Evolutionary conservation across 1,139 yeast species (phyloP).

Genomic region (Spathaspora sp.): DNA sequence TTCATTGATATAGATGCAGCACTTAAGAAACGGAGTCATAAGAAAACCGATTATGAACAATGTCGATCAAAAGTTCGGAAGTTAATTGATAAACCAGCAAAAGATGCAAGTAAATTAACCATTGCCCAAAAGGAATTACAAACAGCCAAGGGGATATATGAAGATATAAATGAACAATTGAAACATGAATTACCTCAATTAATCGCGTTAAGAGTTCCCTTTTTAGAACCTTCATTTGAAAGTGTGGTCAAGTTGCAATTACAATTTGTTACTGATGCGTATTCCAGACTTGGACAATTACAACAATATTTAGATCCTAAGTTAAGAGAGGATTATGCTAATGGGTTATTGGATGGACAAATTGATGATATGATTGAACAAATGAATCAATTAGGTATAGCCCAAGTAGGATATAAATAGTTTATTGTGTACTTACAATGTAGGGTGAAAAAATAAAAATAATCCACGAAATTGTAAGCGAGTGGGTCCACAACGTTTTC

Average conservation of each 20-base stretch:
- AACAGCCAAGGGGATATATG: conserved; percentile 79
- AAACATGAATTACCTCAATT: conserved; percentile 87
- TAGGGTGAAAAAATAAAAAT: too few relatives aligned
- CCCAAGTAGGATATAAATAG: conserved; percentile 42
- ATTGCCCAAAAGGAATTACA: conserved; percentile 82
- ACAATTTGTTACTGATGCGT: conserved; percentile 93
- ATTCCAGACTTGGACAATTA: conserved; percentile 90
- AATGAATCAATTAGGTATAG: conserved; percentile 80
- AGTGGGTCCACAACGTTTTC: too few relatives aligned
- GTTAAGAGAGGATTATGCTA: conserved; percentile 92
- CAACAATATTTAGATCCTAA: conserved; percentile 90
- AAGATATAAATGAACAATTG: conserved; percentile 79
- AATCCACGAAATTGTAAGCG: too few relatives aligned
- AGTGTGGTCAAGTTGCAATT: conserved; percentile 93
- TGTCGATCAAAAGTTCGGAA: conserved; percentile 82
- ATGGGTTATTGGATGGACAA: conserved; percentile 80
- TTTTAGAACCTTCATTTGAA: conserved; percentile 93
- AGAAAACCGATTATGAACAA: conserved; percentile 87
- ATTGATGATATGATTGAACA: conserved; percentile 82
- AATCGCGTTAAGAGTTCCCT: conserved; percentile 89
- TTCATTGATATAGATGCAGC: conserved; percentile 92
- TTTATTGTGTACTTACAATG: neutral
- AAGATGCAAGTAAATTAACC: conserved; percentile 89
- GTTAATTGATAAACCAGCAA: conserved; percentile 89
- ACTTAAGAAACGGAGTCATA: conserved; percentile 87